Evolutionary conservation across 2,329 filamentous ascomycete species (phyloP).

Genomic region (Cryphonectria parasitica): DNA sequence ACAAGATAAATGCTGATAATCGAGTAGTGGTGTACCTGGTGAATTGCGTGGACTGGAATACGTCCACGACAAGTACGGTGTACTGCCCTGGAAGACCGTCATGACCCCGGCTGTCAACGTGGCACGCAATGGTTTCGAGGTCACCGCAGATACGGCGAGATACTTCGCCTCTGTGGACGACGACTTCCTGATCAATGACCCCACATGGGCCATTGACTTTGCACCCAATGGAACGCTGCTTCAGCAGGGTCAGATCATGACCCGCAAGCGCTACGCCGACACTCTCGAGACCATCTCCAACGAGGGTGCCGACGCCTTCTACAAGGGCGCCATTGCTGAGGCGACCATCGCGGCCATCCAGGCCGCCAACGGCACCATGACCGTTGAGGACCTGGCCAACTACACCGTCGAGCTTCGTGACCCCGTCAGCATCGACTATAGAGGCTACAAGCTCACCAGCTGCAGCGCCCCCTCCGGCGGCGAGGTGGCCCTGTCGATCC

Average conservation of each 20-base stretch:
- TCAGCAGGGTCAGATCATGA: slow-evolving; percentile 72
- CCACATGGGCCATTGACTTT: slow-evolving; percentile 82
- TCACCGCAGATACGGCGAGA: slow-evolving; percentile 71
- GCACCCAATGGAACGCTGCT: slow-evolving; percentile 73
- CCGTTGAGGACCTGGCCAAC: slow-evolving; percentile 69
- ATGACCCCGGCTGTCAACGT: slow-evolving; percentile 72
- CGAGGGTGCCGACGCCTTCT: slow-evolving; percentile 69
- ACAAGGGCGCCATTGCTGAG: slow-evolving; percentile 69
- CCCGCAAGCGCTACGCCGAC: slow-evolving; percentile 72
- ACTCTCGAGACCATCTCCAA: slow-evolving; percentile 72
- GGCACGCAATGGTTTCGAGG: slow-evolving; percentile 72
- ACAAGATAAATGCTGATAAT: background rate
- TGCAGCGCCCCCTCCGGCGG: slow-evolving; percentile 76
- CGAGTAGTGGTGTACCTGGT: slow-evolving; percentile 63
- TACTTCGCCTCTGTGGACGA: slow-evolving; percentile 65
- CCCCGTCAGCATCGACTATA: slow-evolving; percentile 64
- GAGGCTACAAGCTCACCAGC: slow-evolving; percentile 70
- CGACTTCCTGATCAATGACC: slow-evolving; percentile 70
- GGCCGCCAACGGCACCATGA: slow-evolving; percentile 74
- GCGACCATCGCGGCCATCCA: slow-evolving; percentile 70
- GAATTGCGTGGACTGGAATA: slow-evolving; percentile 75
- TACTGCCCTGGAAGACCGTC: slow-evolving; percentile 67
- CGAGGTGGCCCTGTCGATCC: slow-evolving; percentile 68
- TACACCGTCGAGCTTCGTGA: slow-evolving; percentile 70
- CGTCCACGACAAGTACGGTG: slow-evolving; percentile 70